These are phyloP conservation scores for Xerocomus spinulosus DNA, from an alignment of 768 basidiomycete genomes.

Conservation along the genomic window DNA sequence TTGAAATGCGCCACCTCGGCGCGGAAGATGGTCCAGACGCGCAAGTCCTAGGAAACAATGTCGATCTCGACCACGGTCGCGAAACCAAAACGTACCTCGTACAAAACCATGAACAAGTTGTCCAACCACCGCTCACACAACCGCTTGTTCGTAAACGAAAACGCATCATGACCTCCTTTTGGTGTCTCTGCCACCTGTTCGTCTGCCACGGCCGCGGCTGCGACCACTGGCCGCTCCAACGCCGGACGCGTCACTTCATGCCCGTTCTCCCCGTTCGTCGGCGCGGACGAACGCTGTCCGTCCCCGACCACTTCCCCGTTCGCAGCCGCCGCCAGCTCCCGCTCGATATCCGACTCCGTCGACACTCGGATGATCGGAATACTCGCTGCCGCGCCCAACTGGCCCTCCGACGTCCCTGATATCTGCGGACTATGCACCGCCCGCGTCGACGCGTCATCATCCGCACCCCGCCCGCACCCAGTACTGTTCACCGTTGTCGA, in stretches of 20 bases:
- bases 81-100: constrained; percentile 59
- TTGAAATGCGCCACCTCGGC: constrained; percentile 99
- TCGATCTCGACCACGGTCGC: not conserved
- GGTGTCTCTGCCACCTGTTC: constrained; percentile 23
- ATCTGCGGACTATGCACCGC: constrained; percentile 42
- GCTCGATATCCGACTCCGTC: constrained; percentile 58
- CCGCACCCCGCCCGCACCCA: constrained; percentile 22
- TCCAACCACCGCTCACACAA: constrained; percentile 97
- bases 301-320: constrained; percentile 19
- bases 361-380: constrained; percentile 81
- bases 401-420: constrained; percentile 32
- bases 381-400: constrained; percentile 1
- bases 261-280: not conserved
- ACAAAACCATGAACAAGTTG: constrained; percentile 96
- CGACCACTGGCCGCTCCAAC: constrained; percentile 42
- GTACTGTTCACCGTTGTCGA: constrained; percentile 4
- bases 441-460: constrained; percentile 70
- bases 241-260: constrained; percentile 23
- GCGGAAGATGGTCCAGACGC: constrained; percentile 98
- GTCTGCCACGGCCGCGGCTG: constrained; percentile 32
- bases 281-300: not conserved
- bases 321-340: constrained; percentile 32
- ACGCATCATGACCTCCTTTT: constrained; percentile 49
- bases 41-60: constrained; percentile 61
- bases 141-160: constrained; percentile 94